These are phyloP conservation scores for Rhodosporidiobolus odoratus DNA, from an alignment of 768 basidiomycete genomes.

Conservation along the genomic window DNA sequence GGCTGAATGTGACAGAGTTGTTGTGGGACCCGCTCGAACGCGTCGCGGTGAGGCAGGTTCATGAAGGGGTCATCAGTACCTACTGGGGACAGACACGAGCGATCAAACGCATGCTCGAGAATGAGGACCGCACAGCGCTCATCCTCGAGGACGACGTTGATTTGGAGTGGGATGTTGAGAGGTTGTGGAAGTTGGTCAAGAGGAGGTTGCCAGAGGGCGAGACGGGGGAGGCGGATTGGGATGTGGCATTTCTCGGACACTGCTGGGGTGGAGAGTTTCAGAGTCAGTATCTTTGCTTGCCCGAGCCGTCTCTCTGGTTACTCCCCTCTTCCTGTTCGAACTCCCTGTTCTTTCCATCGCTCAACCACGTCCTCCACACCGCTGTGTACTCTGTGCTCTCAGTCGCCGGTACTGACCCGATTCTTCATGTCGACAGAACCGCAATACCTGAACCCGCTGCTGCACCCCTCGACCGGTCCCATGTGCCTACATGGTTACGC, in stretches of 20 bases:
- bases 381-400: too few species aligned
- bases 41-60: constrained; percentile 35
- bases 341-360: not conserved
- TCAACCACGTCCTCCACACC: not conserved
- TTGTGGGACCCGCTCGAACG: constrained; percentile 39
- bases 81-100: constrained; percentile 42
- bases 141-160: constrained; percentile 44
- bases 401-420: too few species aligned
- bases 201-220: constrained; percentile 23
- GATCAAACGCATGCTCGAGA: constrained; percentile 35
- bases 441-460: constrained; percentile 38
- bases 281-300: constrained; percentile 21
- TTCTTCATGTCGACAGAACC: constrained; percentile 27
- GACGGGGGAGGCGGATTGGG: constrained; percentile 23
- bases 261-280: constrained; percentile 42
- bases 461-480: constrained; percentile 38
- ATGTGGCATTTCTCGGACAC: constrained; percentile 39
- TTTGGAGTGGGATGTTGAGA: constrained; percentile 43
- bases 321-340: not conserved
- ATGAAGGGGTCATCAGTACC: constrained; percentile 37
- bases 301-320: not conserved
- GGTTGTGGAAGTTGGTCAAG: constrained; percentile 35
- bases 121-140: constrained; percentile 38
- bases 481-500: constrained; percentile 44
- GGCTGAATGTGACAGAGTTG: constrained; percentile 20